phyloP scores from a whole-genome alignment of 2,329 filamentous ascomycete genomes.

The Didymella keratinophila region DNA sequence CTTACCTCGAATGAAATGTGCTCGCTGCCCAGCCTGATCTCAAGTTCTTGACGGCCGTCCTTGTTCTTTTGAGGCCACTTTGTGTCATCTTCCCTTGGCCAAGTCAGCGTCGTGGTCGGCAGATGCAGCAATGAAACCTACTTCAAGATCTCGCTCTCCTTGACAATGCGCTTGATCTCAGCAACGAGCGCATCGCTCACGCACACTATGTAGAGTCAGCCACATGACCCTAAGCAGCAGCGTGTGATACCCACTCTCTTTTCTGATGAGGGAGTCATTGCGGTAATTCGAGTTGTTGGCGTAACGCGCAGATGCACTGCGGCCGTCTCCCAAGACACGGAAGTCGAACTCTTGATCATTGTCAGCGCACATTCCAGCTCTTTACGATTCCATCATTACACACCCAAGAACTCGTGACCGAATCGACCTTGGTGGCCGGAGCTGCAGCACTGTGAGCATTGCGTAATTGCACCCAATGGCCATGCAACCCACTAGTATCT shows the following conservation, averaged over 20 bases:
- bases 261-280: slow-evolving; percentile 97
- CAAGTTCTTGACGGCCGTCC: slow-evolving; percentile 94
- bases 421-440: slow-evolving; percentile 97
- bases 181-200: slow-evolving; percentile 89
- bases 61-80: slow-evolving; percentile 99
- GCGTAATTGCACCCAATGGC: slow-evolving; percentile 21
- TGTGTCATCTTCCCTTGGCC: slow-evolving; percentile 85
- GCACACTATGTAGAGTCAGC: slow-evolving; percentile 72
- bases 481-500: slow-evolving; percentile 86
- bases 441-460: slow-evolving; percentile 60
- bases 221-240: not conserved
- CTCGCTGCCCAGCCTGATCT: slow-evolving; percentile 91
- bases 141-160: slow-evolving; percentile 97
- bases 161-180: slow-evolving; percentile 97
- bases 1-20: slow-evolving; percentile 96
- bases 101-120: slow-evolving; percentile 28
- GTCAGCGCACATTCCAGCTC: slow-evolving; percentile 17
- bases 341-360: slow-evolving; percentile 87
- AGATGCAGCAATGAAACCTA: slow-evolving; percentile 52
- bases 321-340: slow-evolving; percentile 87
- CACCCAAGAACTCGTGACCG: slow-evolving; percentile 97
- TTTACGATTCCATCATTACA: slow-evolving; percentile 26
- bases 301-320: slow-evolving; percentile 92
- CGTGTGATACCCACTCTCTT: slow-evolving; percentile 80
- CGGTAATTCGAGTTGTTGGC: slow-evolving; percentile 99